These are phyloP conservation scores for Coprinellus aureogranulatus DNA, from an alignment of 768 basidiomycete genomes.

Conservation along the genomic window DNA sequence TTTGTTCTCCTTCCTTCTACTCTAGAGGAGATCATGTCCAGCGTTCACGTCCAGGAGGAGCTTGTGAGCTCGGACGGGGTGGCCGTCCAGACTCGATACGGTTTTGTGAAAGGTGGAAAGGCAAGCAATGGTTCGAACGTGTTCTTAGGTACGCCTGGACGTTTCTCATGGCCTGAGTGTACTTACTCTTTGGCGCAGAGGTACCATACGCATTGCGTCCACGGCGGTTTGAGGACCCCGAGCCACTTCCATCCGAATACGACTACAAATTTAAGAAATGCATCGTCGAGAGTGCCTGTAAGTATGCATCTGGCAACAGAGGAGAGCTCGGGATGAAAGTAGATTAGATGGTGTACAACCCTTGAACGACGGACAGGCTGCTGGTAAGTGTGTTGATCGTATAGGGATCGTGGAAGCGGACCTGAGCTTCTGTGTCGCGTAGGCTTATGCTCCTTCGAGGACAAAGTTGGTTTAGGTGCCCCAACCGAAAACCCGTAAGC, in stretches of 20 bases:
- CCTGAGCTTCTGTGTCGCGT: too few relatives aligned
- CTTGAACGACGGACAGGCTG: slow-evolving; percentile 60
- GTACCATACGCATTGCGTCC: slow-evolving; percentile 72
- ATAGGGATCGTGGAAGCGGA: too few relatives aligned
- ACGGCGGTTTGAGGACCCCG: slow-evolving; percentile 60
- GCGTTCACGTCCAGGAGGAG: slow-evolving; percentile 59
- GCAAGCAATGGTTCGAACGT: slow-evolving; percentile 59
- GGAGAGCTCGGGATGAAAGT: too few relatives aligned
- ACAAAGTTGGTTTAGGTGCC: slow-evolving; percentile 64
- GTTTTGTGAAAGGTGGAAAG: slow-evolving; percentile 55
- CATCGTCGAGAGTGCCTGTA: slow-evolving; percentile 55
- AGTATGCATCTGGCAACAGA: too few relatives aligned
- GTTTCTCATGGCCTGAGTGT: background rate
- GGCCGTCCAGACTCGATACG: slow-evolving; percentile 52
- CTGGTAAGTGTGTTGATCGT: slow-evolving; percentile 42
- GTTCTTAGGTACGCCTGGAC: slow-evolving; percentile 54
- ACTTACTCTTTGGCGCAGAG: slow-evolving; percentile 42
- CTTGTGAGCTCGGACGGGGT: slow-evolving; percentile 38
- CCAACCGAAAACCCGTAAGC: slow-evolving; percentile 73
- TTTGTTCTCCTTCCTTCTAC: too few relatives aligned
- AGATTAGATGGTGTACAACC: slow-evolving; percentile 63
- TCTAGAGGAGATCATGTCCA: too few relatives aligned
- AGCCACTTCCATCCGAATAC: slow-evolving; percentile 50
- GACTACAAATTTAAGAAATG: slow-evolving; percentile 62
- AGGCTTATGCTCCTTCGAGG: slow-evolving; percentile 45